Evolutionary conservation across 2,329 filamentous ascomycete genomes (phyloP).

Genomic region (Thyridium curvatum): DNA sequence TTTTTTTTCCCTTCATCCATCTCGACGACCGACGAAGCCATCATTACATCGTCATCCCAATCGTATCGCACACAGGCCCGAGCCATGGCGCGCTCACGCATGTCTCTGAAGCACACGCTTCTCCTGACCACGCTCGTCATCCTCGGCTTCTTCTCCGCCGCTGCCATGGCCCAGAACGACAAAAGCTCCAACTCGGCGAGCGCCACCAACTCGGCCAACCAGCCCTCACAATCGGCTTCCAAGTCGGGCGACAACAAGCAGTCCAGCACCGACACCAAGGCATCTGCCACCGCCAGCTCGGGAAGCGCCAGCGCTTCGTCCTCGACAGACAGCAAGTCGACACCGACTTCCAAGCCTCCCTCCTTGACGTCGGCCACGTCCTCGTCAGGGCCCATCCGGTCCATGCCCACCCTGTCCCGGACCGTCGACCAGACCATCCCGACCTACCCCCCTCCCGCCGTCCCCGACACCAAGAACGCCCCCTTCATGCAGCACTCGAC

Average conservation of each 20-base stretch:
- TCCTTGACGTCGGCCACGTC: conserved; percentile 4
- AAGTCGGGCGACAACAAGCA: background rate
- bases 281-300: conserved; percentile 2
- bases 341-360: background rate
- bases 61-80: background rate
- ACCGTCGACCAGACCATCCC: conserved; percentile 26
- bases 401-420: conserved; percentile 35
- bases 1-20: background rate
- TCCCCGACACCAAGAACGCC: conserved; percentile 78
- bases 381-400: conserved; percentile 9
- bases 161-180: conserved; percentile 17
- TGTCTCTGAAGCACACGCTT: conserved; percentile 24
- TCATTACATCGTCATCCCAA: background rate
- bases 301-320: conserved; percentile 5
- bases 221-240: background rate
- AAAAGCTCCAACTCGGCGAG: conserved; percentile 2
- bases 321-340: conserved; percentile 1
- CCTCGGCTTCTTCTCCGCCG: conserved; percentile 15
- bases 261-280: conserved; percentile 2
- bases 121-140: conserved; percentile 19
- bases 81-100: conserved; percentile 19
- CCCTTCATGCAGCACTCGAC: conserved; percentile 87
- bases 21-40: background rate
- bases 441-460: conserved; percentile 64
- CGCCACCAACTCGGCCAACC: background rate